Evolutionary conservation across 352 stramenopile species (phyloP).

Genomic region (Pythium scleroteichum): DNA sequence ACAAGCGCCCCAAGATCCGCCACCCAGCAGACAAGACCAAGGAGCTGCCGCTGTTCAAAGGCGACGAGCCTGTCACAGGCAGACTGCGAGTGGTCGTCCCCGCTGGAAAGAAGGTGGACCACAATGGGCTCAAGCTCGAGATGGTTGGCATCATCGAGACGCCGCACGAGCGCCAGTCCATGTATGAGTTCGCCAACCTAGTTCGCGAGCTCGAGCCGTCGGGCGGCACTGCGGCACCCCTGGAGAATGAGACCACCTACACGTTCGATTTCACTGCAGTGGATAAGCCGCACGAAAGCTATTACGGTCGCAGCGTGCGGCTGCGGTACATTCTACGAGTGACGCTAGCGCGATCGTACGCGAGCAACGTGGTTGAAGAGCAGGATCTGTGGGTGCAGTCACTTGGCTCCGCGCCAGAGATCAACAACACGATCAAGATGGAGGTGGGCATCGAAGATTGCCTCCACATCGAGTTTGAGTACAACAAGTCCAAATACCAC

Average conservation of each 20-base stretch:
- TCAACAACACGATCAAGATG: slow-evolving; percentile 97
- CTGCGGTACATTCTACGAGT: slow-evolving; percentile 96
- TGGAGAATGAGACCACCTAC: slow-evolving; percentile 60
- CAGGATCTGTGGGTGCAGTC: slow-evolving; percentile 94
- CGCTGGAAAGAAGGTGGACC: slow-evolving; percentile 92
- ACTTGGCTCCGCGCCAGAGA: slow-evolving; percentile 50
- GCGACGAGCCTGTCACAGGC: slow-evolving; percentile 64
- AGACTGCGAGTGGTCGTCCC: slow-evolving; percentile 72
- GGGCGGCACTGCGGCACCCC: slow-evolving; percentile 40
- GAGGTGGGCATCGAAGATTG: slow-evolving; percentile 99
- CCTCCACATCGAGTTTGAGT: slow-evolving; percentile 99
- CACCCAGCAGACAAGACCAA: slow-evolving; percentile 32
- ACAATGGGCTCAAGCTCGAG: slow-evolving; percentile 96
- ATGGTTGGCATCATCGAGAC: slow-evolving; percentile 94
- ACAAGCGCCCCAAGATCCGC: slow-evolving; percentile 31
- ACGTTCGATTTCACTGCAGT: slow-evolving; percentile 94
- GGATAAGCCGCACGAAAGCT: slow-evolving; percentile 96
- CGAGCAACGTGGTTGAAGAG: slow-evolving; percentile 90
- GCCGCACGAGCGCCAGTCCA: slow-evolving; percentile 69
- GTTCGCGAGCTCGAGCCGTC: slow-evolving; percentile 89
- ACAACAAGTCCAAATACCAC: slow-evolving; percentile 96
- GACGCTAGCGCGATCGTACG: slow-evolving; percentile 91
- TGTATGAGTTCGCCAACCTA: slow-evolving; percentile 93
- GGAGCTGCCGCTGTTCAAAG: slow-evolving; percentile 55
- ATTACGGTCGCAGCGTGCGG: slow-evolving; percentile 94